Conservation (phyloP, 1,284 basidiomycete species). For the Blastosporella zonata region DNA sequence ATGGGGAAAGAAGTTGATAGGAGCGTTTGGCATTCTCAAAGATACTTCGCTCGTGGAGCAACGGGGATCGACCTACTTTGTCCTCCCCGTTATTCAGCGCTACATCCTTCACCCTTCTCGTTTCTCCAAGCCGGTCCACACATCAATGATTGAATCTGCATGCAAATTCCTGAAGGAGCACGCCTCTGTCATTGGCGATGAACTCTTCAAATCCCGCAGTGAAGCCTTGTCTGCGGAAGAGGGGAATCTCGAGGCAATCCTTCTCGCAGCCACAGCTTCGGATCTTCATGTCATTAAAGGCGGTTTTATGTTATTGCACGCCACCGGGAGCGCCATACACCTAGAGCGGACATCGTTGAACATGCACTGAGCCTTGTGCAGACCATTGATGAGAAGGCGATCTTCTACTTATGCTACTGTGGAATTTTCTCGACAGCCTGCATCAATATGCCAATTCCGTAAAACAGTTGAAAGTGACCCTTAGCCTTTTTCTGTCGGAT, state of each 20-base stretch:
- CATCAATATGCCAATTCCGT: neutral
- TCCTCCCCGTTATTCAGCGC: constrained; percentile 3
- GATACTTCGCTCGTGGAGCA: constrained; percentile 3
- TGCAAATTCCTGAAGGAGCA: constrained; percentile 2
- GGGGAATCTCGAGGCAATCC: constrained; percentile 4
- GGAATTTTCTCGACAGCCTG: neutral
- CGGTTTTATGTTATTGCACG: neutral
- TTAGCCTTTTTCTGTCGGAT: neutral
- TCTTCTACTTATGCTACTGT: neutral
- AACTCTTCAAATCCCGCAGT: neutral
- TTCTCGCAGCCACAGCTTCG: neutral
- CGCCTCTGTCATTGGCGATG: neutral
- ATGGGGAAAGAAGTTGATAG: neutral
- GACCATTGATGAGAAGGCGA: neutral
- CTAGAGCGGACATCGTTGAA: neutral
- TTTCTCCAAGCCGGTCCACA: neutral
- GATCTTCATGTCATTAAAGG: neutral
- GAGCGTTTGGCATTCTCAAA: constrained; percentile 1
- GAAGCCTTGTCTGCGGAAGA: neutral
- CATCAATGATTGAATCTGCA: neutral
- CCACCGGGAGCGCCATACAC: neutral
- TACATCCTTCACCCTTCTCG: neutral
- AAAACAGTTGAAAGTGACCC: neutral
- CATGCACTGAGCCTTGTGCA: neutral
- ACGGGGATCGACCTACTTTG: neutral